Percentiles rank a stretch among this genome's conserved stretches.
phyloP scores from a whole-genome alignment of 805 yeast species.

The Myxozyma mucilagina region DNA sequence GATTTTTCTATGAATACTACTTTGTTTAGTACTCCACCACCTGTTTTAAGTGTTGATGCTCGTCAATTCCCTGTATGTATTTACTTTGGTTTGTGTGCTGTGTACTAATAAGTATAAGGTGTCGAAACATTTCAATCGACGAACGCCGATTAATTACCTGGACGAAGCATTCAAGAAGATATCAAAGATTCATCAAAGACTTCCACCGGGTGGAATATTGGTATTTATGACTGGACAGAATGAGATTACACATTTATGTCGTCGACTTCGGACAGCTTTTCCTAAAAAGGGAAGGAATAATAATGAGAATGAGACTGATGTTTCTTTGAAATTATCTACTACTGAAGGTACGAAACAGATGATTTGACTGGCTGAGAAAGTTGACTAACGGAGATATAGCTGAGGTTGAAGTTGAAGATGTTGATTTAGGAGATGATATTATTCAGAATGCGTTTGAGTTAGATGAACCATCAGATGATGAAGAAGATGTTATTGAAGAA shows the following conservation, averaged over 20 bases:
- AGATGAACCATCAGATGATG: conserved; percentile 41
- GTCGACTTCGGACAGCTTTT: conserved; percentile 64
- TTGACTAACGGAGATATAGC: conserved; percentile 7
- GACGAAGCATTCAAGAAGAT: conserved; percentile 86
- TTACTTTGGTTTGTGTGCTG: background rate
- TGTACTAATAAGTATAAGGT: conserved; percentile 45
- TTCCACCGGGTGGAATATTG: conserved; percentile 94
- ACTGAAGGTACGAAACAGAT: conserved; percentile 36
- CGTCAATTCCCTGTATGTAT: conserved; percentile 71
- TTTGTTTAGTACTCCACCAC: conserved; percentile 74
- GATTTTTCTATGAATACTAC: conserved; percentile 83
- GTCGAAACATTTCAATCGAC: conserved; percentile 80
- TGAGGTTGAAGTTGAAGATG: conserved; percentile 76
- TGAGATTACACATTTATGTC: conserved; percentile 79
- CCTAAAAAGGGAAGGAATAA: conserved; percentile 49
- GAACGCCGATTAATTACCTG: conserved; percentile 73
- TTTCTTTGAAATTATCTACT: conserved; percentile 27
- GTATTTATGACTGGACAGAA: conserved; percentile 93
- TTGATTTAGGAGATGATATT: conserved; percentile 50
- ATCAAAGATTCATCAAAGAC: conserved; percentile 76
- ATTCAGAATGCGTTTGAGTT: conserved; percentile 23
- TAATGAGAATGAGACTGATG: conserved; percentile 36
- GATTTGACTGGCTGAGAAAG: background rate
- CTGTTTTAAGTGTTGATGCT: conserved; percentile 84
- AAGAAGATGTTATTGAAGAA: conserved; percentile 51